phyloP scores from a whole-genome alignment of 371 early-diverging fungal genomes.

The Mucor ambiguus region DNA sequence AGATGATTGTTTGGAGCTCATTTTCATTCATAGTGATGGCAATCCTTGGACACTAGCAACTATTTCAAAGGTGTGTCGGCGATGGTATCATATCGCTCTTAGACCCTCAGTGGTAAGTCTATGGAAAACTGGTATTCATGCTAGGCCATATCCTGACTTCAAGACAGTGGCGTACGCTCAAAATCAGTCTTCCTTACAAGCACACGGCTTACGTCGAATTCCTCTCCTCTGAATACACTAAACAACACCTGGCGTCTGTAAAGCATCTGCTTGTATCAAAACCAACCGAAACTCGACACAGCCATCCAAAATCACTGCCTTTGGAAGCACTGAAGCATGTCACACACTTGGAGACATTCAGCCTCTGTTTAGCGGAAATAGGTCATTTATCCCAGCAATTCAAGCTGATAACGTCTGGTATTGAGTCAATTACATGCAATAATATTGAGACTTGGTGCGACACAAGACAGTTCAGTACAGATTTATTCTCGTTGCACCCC shows the following conservation, averaged over 20 bases:
- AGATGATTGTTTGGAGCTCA: slow-evolving; percentile 25
- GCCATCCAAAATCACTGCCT: slow-evolving; percentile 21
- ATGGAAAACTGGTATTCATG: background rate
- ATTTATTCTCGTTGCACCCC: slow-evolving; percentile 7
- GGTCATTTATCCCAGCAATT: slow-evolving; percentile 16
- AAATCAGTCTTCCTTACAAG: slow-evolving; percentile 8
- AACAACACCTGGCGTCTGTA: slow-evolving; percentile 9
- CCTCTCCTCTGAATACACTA: slow-evolving; percentile 12
- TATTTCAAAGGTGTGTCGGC: slow-evolving; percentile 19
- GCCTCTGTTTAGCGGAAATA: slow-evolving; percentile 29
- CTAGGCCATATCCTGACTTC: background rate
- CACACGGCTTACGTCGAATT: slow-evolving; percentile 17
- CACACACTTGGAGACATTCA: slow-evolving; percentile 19
- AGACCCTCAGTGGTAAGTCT: slow-evolving; percentile 23
- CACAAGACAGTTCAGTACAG: slow-evolving; percentile 16
- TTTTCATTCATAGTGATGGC: slow-evolving; percentile 22
- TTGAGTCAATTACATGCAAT: slow-evolving; percentile 6
- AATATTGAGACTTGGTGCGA: slow-evolving; percentile 33
- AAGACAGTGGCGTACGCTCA: slow-evolving; percentile 15
- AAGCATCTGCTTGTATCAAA: slow-evolving; percentile 16
- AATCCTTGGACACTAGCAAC: slow-evolving; percentile 23
- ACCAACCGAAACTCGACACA: slow-evolving; percentile 23
- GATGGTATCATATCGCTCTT: slow-evolving; percentile 24
- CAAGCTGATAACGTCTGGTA: background rate
- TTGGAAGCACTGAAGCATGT: slow-evolving; percentile 8